Base-by-base conservation (phyloP, 805 yeast genomes). In the Ascoidea asiatica region DNA sequence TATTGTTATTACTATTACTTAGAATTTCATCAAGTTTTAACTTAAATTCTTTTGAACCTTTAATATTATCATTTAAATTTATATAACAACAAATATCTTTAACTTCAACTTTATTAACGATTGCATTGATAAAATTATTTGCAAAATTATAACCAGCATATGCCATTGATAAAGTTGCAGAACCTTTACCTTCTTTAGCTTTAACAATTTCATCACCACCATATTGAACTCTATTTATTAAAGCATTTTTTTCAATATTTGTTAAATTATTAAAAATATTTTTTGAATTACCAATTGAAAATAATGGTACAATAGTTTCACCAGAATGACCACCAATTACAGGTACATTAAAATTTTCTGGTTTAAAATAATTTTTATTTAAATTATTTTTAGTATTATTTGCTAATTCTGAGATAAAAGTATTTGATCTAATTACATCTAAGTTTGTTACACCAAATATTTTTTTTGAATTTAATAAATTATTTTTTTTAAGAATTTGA, bases 201-300 rank as follows among this genome's bases (percentile, higher is more conserved):
- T 83, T 72, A 51, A 89, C 97, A 41, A 89, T 95, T 65, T 90
- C 97, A 61, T 89, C 97, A 60, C 97, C 97, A 50, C 95, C 95
- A 55, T 82, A 88, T 69, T 89, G 97, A 53, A 89, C 89, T 66
- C 97, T 78, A 73, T 86, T 73, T 56, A 87, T 76, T 54, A 89
- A 74, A 49, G 75, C 74, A 56, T 76, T 77, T 51, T 55, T 58
- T 60, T 57, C 58, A 44, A 60, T 67, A 56, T 56, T 57, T 54
- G 58, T 58, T 47, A 56, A 64, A 49, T 45, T 49, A 43, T 39
- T 45, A 51, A 52, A 52, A 44, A 48, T 52, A 48, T 52, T 39
- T 39, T 58, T 66, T 45, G 57, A 59, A n/a, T n/a, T n/a, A 56
- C 56, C 57, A 20, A 59, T 55, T 37, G 88, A 73, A 60, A 81